A percentile compares a stretch with the other conserved stretches of the same genome.
Evolutionary conservation across 2,329 filamentous ascomycete genomes (phyloP).

Genomic region (Albophoma yamanashiensis): DNA sequence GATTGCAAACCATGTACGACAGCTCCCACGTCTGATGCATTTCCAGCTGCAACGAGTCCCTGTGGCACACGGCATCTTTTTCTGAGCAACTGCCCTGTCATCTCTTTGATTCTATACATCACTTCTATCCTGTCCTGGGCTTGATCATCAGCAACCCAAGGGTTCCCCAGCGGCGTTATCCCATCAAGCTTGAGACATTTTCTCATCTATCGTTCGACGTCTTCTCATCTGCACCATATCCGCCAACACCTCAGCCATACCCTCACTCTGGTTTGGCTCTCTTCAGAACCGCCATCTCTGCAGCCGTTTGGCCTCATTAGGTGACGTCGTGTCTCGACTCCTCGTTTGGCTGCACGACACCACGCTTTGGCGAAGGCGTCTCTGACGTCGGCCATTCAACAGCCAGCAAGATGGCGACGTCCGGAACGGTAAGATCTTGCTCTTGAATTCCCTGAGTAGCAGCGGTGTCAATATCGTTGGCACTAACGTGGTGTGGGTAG

Average conservation of each 20-base stretch:
- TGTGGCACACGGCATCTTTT: neutral
- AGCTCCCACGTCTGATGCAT: neutral
- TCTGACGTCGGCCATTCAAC: neutral
- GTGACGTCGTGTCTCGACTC: neutral
- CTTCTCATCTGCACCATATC: neutral
- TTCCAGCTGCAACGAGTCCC: neutral
- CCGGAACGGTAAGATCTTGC: neutral
- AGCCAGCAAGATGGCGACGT: conserved; percentile 1
- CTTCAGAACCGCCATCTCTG: neutral
- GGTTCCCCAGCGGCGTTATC: neutral
- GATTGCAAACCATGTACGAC: conserved; percentile 1
- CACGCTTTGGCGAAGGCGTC: neutral
- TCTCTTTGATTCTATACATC: neutral
- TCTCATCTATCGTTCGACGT: neutral
- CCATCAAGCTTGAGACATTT: neutral
- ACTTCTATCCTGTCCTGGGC: neutral
- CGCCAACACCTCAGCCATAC: neutral
- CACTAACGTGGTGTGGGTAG: conserved; percentile 8
- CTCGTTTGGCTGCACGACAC: neutral
- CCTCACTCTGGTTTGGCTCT: neutral
- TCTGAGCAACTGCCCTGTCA: neutral
- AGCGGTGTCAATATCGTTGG: neutral
- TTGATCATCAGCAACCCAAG: neutral
- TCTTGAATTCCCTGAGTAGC: neutral
- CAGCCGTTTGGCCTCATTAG: neutral